phyloP scores from a whole-genome alignment of 192 early-diverging fungal genomes.

The Lunasporangiospora selenospora region DNA sequence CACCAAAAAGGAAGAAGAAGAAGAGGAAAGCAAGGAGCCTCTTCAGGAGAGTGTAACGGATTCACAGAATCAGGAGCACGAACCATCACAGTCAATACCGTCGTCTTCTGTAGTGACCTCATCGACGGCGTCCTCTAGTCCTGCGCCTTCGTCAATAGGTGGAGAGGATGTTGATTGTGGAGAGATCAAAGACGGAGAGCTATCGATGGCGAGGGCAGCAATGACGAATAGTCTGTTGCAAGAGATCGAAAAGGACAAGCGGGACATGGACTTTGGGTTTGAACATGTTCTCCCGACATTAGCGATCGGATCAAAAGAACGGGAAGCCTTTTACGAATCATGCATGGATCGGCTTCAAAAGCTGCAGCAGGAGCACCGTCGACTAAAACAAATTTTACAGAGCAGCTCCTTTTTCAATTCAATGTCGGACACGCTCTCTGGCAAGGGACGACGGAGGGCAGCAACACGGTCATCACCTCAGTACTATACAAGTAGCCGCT shows the following conservation, averaged over 20 bases:
- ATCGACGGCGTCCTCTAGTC: no score
- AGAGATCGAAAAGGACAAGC: slow-evolving; percentile 22
- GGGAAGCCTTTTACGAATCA: slow-evolving; percentile 40
- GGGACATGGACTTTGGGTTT: slow-evolving; percentile 20
- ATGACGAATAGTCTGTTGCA: slow-evolving; percentile 7
- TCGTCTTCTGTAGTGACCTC: no score
- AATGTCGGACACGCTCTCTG: no score
- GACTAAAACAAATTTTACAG: slow-evolving; percentile 39
- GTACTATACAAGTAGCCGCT: neutral
- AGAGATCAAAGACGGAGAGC: neutral
- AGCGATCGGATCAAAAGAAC: slow-evolving; percentile 46
- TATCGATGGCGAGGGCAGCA: neutral
- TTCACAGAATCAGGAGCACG: no score
- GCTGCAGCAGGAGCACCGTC: slow-evolving; percentile 33
- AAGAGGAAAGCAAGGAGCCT: no score
- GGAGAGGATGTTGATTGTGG: no score
- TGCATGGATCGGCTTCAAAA: slow-evolving; percentile 44
- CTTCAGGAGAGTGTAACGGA: no score
- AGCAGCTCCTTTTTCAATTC: slow-evolving; percentile 18
- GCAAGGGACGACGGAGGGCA: slow-evolving; percentile 38
- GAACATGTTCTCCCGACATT: slow-evolving; percentile 33
- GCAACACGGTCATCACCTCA: slow-evolving; percentile 37
- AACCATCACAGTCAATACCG: no score
- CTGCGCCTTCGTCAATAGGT: no score
- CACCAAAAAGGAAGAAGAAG: neutral